Base-by-base conservation (phyloP, 192 early-diverging fungal species). In the Entophlyctis luteolus region DNA sequence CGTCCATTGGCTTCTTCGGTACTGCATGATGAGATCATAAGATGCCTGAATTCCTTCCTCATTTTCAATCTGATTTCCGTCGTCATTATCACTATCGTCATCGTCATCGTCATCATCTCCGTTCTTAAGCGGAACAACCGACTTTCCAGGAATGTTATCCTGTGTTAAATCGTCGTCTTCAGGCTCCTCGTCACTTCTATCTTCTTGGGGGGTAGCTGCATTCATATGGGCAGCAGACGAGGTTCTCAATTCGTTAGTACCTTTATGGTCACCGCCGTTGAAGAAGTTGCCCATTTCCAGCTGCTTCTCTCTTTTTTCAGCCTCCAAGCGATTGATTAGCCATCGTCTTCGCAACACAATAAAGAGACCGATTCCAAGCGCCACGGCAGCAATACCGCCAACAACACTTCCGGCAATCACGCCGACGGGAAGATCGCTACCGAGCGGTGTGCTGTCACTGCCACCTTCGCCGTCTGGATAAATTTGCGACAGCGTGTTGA, bases 11-110 rank as follows among this genome's bases (percentile, higher is more conserved):
- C 36, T 32, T 20, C 60, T 20, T 4, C 70, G 59, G 70, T 54
- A 71, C 23, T 62, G 25, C 50, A 71, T 71, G 29, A 71, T 71
- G 16, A 54, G 59, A 29, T 71, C 50, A 39, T 66, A 55, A 16
- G 63, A 52, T 22, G 63, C 50, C 25, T 55, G 25, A 14, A 55
- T 14, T 18, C 4, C 38, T 4, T 45, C n/a, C 16, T 22, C 46
- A 8, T 54, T 56, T 20, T 45, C 55, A n/a, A 29, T 47, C 28
- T 68, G 55, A 25, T 59, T 47, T 48, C 59, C 67, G 4, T 68
- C 67, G 10, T 68, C 67, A 18, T 59, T 47, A 18, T 70, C 68
- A 6, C 55, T 54, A 3, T 59, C 68, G 5, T 70, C 68, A 0
- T 59, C 49, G 22, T 50, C 48, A 10, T 65, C 49, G 37, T 57